A percentile compares a stretch with the other conserved stretches of the same genome.
These are phyloP conservation scores for Ramaria sp. DNA, from an alignment of 768 basidiomycete species.

Conservation along the genomic window DNA sequence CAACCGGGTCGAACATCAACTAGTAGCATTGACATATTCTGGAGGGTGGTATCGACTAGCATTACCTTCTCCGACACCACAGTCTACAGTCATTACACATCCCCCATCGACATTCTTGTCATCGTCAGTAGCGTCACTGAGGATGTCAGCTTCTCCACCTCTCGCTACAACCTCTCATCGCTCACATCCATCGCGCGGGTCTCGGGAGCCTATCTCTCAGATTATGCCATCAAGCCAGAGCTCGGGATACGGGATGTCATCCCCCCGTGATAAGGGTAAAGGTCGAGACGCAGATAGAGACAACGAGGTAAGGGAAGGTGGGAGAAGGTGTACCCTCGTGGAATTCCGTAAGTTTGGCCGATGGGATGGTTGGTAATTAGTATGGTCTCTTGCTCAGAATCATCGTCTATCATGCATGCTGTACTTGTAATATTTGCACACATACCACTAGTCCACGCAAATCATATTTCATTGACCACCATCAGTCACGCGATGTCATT, in stretches of 20 bases:
- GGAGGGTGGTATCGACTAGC: slow-evolving; percentile 90
- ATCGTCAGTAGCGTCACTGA: slow-evolving; percentile 11
- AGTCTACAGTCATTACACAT: slow-evolving; percentile 17
- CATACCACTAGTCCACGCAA: background rate
- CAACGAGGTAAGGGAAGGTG: slow-evolving; percentile 41
- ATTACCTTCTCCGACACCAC: slow-evolving; percentile 32
- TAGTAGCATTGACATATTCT: slow-evolving; percentile 76
- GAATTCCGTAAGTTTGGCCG: slow-evolving; percentile 78
- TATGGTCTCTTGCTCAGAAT: background rate
- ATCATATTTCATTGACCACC: background rate
- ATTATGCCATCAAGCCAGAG: background rate
- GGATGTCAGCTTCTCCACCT: slow-evolving; percentile 32
- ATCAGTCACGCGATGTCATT: background rate
- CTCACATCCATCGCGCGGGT: slow-evolving; percentile 14
- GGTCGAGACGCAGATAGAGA: slow-evolving; percentile 53
- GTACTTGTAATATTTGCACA: background rate
- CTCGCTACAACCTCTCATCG: slow-evolving; percentile 27
- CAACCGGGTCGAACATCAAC: slow-evolving; percentile 45
- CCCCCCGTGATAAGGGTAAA: slow-evolving; percentile 41
- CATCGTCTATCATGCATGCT: background rate
- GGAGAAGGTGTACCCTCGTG: slow-evolving; percentile 49
- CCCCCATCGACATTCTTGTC: slow-evolving; percentile 14
- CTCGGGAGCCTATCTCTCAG: background rate
- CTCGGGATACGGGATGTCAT: slow-evolving; percentile 42
- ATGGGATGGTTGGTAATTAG: slow-evolving; percentile 71